Evolutionary conservation across 805 yeast genomes (phyloP).

Genomic region (Pachysolen tannophilus): DNA sequence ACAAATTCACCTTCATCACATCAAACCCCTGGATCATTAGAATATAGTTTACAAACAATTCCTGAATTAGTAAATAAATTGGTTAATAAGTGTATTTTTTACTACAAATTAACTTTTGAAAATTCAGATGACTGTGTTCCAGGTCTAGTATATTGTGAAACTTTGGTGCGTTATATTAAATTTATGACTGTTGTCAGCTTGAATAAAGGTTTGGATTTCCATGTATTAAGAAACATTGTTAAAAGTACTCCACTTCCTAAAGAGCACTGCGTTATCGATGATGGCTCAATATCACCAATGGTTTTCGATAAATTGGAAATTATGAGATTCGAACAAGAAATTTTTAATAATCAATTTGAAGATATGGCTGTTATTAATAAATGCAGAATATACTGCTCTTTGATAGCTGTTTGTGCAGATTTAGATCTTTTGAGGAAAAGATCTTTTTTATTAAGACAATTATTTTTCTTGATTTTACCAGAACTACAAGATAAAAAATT

Average conservation of each 20-base stretch:
- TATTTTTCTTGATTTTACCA: slow-evolving; percentile 45
- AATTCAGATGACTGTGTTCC: slow-evolving; percentile 75
- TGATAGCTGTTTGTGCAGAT: slow-evolving; percentile 57
- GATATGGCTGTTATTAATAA: slow-evolving; percentile 44
- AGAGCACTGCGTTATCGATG: background rate
- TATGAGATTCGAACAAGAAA: slow-evolving; percentile 34
- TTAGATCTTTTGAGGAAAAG: slow-evolving; percentile 60
- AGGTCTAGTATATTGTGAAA: slow-evolving; percentile 68
- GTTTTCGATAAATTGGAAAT: slow-evolving; percentile 30
- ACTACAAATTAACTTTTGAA: slow-evolving; percentile 42
- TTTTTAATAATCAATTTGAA: slow-evolving; percentile 36
- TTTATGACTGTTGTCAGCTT: slow-evolving; percentile 46
- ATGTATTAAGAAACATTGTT: slow-evolving; percentile 36
- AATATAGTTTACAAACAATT: slow-evolving; percentile 13
- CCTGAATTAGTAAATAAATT: slow-evolving; percentile 31
- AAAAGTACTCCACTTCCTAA: slow-evolving; percentile 21
- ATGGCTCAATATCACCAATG: slow-evolving; percentile 2
- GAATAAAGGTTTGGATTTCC: slow-evolving; percentile 38
- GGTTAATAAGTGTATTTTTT: slow-evolving; percentile 30
- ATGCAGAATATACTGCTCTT: slow-evolving; percentile 52
- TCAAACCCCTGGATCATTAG: slow-evolving; percentile 5
- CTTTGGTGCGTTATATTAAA: slow-evolving; percentile 54
- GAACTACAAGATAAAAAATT: slow-evolving; percentile 19
- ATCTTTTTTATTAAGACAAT: slow-evolving; percentile 59
- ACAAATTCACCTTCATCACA: background rate